Evolutionary conservation across 2,329 filamentous ascomycete species (phyloP).

Genomic region (Arthroderma uncinatum): DNA sequence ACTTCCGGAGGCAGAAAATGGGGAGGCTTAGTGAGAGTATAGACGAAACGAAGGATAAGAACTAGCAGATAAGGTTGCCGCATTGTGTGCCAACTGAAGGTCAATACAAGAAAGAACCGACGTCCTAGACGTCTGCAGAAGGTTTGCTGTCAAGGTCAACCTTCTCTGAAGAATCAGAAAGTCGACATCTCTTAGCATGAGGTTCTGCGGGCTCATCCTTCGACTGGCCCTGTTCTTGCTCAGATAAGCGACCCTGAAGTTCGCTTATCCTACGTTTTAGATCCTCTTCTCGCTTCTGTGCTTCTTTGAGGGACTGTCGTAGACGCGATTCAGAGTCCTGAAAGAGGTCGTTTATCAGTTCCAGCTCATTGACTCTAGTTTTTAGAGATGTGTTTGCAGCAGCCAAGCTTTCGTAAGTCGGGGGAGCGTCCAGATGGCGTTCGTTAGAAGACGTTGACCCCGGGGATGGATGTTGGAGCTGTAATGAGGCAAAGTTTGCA

Average conservation of each 20-base stretch:
- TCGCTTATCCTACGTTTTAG: conserved; percentile 75
- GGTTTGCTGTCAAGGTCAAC: background rate
- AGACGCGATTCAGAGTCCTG: conserved; percentile 48
- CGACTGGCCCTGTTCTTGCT: conserved; percentile 17
- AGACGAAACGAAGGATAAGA: background rate
- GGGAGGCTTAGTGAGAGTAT: background rate
- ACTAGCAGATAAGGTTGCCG: background rate
- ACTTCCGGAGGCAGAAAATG: background rate
- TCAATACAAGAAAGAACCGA: background rate
- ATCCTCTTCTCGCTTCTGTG: conserved; percentile 65
- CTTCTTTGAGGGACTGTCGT: conserved; percentile 59
- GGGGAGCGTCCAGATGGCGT: conserved; percentile 57
- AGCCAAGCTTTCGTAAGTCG: conserved; percentile 68
- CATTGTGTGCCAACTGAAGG: background rate
- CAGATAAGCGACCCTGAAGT: conserved; percentile 47
- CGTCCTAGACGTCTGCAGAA: conserved; percentile 1
- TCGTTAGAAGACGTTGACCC: conserved; percentile 48
- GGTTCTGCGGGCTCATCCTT: conserved; percentile 34
- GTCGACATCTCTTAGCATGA: conserved; percentile 45
- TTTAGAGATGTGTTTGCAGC: conserved; percentile 78
- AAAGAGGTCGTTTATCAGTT: conserved; percentile 83
- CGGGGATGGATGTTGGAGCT: conserved; percentile 49
- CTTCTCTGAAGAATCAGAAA: conserved; percentile 27
- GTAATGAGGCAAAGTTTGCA: conserved; percentile 41
- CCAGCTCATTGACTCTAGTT: conserved; percentile 87